Percentiles rank a stretch among this genome's conserved stretches.
Evolutionary conservation across 1,139 yeast genomes (phyloP).

Genomic region (Geotrichum citri-aurantii): DNA sequence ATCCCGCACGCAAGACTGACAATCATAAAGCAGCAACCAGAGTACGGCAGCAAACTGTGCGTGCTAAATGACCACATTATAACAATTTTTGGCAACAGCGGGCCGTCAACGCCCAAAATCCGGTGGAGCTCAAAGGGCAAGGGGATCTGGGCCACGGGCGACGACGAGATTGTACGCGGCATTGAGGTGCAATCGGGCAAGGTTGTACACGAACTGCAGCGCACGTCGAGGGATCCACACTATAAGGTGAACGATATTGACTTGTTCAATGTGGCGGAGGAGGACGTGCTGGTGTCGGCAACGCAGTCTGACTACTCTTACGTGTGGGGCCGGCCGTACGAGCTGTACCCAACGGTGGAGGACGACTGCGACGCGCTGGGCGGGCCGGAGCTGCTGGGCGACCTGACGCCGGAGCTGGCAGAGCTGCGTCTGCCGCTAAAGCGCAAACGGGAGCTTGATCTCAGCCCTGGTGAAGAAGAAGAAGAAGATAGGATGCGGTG

Average conservation of each 20-base stretch:
- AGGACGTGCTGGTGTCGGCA: background rate
- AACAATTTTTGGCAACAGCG: slow-evolving; percentile 1
- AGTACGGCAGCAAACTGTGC: background rate
- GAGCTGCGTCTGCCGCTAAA: background rate
- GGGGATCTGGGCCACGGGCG: slow-evolving; percentile 66
- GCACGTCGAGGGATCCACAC: slow-evolving; percentile 2
- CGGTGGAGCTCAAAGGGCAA: slow-evolving; percentile 16
- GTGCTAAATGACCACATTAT: slow-evolving; percentile 14
- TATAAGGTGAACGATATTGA: slow-evolving; percentile 12
- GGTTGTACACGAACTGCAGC: slow-evolving; percentile 21
- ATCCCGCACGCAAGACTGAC: slow-evolving; percentile 15
- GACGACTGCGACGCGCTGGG: background rate
- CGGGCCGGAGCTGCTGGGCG: background rate
- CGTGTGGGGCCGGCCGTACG: background rate
- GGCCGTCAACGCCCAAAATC: slow-evolving; percentile 8
- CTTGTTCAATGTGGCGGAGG: background rate
- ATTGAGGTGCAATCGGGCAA: slow-evolving; percentile 25
- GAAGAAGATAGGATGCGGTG: background rate
- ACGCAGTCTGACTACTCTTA: background rate
- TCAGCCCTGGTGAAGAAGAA: background rate
- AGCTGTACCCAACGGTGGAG: background rate
- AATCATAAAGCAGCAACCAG: slow-evolving; percentile 3
- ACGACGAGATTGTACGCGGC: slow-evolving; percentile 59
- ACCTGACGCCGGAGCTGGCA: background rate
- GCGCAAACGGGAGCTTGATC: background rate